A percentile compares a stretch with the other conserved stretches of the same genome.
Evolutionary conservation across 345 rosid species (phyloP).

Genomic region (Gossypium bickii): DNA sequence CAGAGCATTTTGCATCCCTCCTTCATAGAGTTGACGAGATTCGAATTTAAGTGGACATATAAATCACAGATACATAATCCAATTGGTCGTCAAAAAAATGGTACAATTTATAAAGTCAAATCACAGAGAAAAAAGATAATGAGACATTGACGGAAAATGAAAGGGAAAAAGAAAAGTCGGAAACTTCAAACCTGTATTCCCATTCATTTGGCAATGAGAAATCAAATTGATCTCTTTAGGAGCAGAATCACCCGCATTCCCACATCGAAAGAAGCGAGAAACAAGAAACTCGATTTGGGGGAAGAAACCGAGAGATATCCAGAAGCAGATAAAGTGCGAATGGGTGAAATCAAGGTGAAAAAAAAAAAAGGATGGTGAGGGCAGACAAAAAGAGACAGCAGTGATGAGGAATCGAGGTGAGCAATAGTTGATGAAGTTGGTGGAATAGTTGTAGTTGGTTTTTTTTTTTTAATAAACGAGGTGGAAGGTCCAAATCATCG

Average conservation of each 20-base stretch:
- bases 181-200: constrained; percentile 39
- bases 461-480: not conserved
- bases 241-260: constrained; percentile 32
- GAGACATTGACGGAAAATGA: not conserved
- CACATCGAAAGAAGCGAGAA: constrained; percentile 26
- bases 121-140: not conserved
- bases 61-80: not conserved
- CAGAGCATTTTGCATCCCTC: not conserved
- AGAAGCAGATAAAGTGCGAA: not conserved
- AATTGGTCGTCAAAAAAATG: not conserved
- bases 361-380: not conserved
- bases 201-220: constrained; percentile 46
- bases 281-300: constrained; percentile 8
- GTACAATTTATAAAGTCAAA: not conserved
- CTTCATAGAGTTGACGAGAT: not conserved
- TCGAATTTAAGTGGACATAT: not conserved
- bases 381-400: constrained; percentile 12
- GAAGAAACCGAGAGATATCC: constrained; percentile 16
- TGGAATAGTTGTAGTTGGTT: not conserved
- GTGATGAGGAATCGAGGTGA: constrained; percentile 13
- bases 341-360: constrained; percentile 7
- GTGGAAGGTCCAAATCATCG: constrained; percentile 19
- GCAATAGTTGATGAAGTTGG: constrained; percentile 17
- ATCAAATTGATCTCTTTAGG: constrained; percentile 22
- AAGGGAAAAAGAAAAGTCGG: not conserved